Conservation (phyloP, 129 eudicot species). For the Escallonia herrerae region DNA sequence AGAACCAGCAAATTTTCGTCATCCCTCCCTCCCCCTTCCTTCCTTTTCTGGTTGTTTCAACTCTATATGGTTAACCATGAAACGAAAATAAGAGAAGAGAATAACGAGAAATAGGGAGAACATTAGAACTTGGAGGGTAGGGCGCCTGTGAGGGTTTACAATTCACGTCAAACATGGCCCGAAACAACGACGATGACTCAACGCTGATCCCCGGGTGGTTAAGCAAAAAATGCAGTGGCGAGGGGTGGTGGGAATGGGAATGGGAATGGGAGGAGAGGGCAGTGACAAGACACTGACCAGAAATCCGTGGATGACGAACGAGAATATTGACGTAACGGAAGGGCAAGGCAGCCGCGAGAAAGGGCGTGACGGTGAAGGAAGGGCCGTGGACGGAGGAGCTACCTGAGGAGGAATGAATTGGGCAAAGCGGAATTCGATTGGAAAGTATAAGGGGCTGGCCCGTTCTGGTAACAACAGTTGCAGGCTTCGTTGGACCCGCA, state of each 20-base stretch:
- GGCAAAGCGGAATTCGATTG: constrained; percentile 16
- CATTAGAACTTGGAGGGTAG: too few relatives aligned
- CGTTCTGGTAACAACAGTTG: constrained; percentile 22
- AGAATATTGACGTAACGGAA: not conserved
- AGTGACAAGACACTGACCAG: too few relatives aligned
- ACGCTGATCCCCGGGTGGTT: not conserved
- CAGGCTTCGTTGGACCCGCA: constrained; percentile 29
- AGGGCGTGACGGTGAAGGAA: constrained; percentile 4
- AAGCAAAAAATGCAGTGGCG: not conserved
- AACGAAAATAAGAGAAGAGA: too few relatives aligned
- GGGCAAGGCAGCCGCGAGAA: not conserved
- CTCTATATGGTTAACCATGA: too few relatives aligned
- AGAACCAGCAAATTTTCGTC: too few relatives aligned
- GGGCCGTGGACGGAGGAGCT: constrained; percentile 30
- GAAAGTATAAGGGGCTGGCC: constrained; percentile 17
- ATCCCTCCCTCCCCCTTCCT: too few relatives aligned
- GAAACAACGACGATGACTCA: not conserved
- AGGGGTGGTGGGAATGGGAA: too few relatives aligned
- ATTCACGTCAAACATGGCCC: not conserved
- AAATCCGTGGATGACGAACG: not conserved
- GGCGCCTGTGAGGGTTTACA: too few relatives aligned
- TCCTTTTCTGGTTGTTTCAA: too few relatives aligned
- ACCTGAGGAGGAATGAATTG: constrained; percentile 13
- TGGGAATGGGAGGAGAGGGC: too few relatives aligned
- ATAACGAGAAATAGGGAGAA: too few relatives aligned